Base-by-base conservation (phyloP, 2,329 filamentous ascomycete species). In the Sporothrix schenckii region DNA sequence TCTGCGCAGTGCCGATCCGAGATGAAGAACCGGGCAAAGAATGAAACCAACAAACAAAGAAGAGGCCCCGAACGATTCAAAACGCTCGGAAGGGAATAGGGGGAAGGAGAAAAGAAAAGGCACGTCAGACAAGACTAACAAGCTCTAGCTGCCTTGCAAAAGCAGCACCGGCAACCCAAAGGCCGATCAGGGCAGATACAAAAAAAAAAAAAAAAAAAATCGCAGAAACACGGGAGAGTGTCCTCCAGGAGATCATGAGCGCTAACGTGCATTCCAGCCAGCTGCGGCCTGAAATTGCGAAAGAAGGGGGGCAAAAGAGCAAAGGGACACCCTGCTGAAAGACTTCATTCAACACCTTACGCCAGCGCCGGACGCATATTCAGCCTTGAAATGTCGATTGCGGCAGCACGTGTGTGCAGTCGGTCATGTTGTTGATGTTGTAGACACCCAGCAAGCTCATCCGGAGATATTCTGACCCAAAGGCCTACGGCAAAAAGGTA, bases 391-490 rank as follows among this genome's bases (percentile, higher is more conserved):
- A 70, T 7, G 69, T 63, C 24, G 71, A 66, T 47, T 52, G 21
- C 0, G 82, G 85, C 10, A 87, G 77, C 4, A 83, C 84, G 73
- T 83, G 81, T 4, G 83, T 85, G 79, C 85, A 87, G 73, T 87
- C 85, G n/a, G 81, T 84, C 56, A 87, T 78, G 30, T 79, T 76
- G 75, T 87, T 87, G 77, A 87, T 84, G 74, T 86, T 86, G 75
- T 85, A 82, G 10, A 87, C 84, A 2, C 85, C 86, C 10, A 87
- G 81, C 1, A 87, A 77, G 44, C 82, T 85, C 41, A 88, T 78
- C 21, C 85, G 83, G 53, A 86, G 80, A 72, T 87, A 87, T 27
- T 83, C 85, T 34, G 80, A 79, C 1, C 84, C 81, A 71, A 85
- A 87, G 65, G 83, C 84, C 82, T 84, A 49, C 5, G 11, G 27